These are phyloP conservation scores for Allium sativum DNA, from an alignment of 106 monocot species.

Conservation along the genomic window DNA sequence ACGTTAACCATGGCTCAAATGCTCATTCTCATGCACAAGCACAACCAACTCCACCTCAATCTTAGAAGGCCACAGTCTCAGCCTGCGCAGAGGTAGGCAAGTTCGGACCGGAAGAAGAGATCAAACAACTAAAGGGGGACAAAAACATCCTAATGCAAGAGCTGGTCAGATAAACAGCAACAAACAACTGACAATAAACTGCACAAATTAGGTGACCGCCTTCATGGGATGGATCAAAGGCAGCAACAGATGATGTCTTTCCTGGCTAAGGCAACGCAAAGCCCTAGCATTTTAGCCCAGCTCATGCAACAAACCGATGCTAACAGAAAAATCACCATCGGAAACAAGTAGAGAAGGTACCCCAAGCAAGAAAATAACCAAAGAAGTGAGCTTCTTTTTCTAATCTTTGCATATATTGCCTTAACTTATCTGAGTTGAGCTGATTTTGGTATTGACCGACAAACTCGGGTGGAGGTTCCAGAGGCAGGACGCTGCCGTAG, in stretches of 20 bases:
- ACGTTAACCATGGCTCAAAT: no score
- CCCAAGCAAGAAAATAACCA: no score
- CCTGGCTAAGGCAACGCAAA: conserved; percentile 32
- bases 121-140: conserved; percentile 36
- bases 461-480: no score
- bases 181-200: conserved; percentile 28
- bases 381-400: no score
- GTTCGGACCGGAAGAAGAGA: conserved; percentile 34
- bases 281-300: conserved; percentile 21
- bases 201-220: conserved; percentile 21
- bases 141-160: conserved; percentile 41
- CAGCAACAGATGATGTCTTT: conserved; percentile 52
- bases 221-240: conserved; percentile 33
- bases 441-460: no score
- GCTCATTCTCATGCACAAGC: conserved; percentile 14
- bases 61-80: conserved; percentile 16
- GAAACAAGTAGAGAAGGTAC: no score
- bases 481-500: no score
- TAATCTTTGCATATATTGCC: no score
- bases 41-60: conserved; percentile 18
- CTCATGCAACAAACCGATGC: no score
- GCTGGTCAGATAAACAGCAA: conserved; percentile 36
- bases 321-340: no score
- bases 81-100: conserved; percentile 39
- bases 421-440: no score